Percentiles rank a stretch among this genome's conserved stretches.
Conservation (phyloP, 305 asterid species). For the Solanum chacoense region DNA sequence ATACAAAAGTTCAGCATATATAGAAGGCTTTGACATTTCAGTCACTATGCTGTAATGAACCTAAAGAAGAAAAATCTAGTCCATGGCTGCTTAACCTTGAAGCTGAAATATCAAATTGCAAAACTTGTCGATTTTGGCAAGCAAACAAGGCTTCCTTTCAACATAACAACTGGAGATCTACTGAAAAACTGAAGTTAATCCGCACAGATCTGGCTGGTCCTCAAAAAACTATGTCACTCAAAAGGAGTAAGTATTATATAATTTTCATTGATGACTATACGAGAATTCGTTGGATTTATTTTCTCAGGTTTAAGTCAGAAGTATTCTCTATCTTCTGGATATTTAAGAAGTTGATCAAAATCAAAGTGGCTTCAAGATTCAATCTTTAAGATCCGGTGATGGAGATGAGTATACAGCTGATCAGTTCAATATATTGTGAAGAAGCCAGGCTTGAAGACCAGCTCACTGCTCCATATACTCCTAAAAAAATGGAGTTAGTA, state of each 20-base stretch:
- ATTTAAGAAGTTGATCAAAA: neutral
- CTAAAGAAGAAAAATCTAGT: neutral
- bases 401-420: no score
- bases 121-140: neutral
- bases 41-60: neutral
- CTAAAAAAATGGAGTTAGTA: neutral
- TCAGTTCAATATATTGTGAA: no score
- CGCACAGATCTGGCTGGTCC: neutral
- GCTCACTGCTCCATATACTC: no score
- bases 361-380: neutral
- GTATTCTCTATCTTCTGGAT: neutral
- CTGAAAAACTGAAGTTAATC: neutral
- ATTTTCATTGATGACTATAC: neutral
- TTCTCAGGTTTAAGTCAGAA: neutral
- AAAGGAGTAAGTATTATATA: neutral
- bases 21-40: neutral
- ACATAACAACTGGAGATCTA: neutral
- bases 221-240: neutral
- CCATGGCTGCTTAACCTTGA: neutral
- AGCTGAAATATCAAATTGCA: neutral
- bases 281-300: neutral
- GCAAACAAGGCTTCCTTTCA: neutral
- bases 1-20: neutral
- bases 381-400: neutral
- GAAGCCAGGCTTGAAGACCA: no score